Base-by-base conservation (phyloP, 1,284 basidiomycete genomes). In the Cutaneotrichosporon dermatis region DNA sequence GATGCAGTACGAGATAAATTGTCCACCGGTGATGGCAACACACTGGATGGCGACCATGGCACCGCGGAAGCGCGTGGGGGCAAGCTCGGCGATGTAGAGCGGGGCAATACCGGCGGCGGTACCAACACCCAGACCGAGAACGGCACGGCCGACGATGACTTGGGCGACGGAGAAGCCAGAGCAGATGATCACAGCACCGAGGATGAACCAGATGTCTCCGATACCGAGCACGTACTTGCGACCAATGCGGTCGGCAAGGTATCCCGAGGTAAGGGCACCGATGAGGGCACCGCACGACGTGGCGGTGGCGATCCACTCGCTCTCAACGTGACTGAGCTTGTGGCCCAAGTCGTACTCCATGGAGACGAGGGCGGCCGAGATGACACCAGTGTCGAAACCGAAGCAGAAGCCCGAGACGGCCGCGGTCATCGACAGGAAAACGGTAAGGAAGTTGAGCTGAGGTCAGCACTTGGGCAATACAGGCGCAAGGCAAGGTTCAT, bases 291-390 rank as follows among this genome's bases (percentile, higher is more conserved):
- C 88, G 41, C 89, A 80, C 0, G 87, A 89, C 0, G 89, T 90
- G 0, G 87, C 81, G 3, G 87, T 86, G 0, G 88, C 89, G 66
- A 89, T 88, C 61, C 89, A 82, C 82, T 90, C 88, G 85, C 88
- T 88, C 74, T 89, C 86, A 34, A 80, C 79, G 62, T 84, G 80
- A 3, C 84, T 84, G 12, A 90, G 79, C 12, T 73, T 73, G 9
- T 85, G 83, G 3, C 87, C 87, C 43, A 90, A 79, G 69, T 89
- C 88, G 4, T 82, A 80, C 0, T 84, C 81, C 64, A 90, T 88
- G 2, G 84, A 86, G 10, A 90, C 87, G 40, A 90, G 80, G 13
- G 88, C 85, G 36, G 88, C 71, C 8, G 72, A 71, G 59, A 76
- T 71, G 59, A 72, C 68, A 39, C 70, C 73, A 3, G 74, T 74